Percentiles rank a stretch among this genome's conserved stretches.
phyloP scores from a whole-genome alignment of 2,329 filamentous ascomycete genomes.

The Colletotrichum salicis region DNA sequence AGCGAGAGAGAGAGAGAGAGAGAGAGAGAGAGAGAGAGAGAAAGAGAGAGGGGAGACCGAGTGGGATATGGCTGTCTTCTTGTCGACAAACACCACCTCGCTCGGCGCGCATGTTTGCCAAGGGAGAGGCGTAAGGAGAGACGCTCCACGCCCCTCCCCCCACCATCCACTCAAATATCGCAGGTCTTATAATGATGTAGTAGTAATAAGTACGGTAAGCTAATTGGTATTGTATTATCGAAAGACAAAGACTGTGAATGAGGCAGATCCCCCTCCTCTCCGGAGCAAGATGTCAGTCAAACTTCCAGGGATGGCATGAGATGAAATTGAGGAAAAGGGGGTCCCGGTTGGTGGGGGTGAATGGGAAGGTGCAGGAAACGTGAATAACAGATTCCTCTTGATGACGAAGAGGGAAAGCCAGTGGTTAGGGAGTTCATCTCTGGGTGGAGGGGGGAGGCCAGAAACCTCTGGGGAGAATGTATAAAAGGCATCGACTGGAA shows the following conservation, averaged over 20 bases:
- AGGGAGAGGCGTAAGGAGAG: background rate
- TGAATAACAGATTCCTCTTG: background rate
- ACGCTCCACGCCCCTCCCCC: background rate
- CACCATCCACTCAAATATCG: background rate
- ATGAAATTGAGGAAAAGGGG: background rate
- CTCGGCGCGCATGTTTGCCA: background rate
- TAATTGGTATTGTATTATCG: too few species aligned
- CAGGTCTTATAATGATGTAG: background rate
- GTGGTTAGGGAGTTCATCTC: background rate
- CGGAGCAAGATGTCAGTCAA: background rate
- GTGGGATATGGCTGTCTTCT: too few species aligned
- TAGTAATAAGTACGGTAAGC: too few species aligned
- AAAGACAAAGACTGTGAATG: background rate
- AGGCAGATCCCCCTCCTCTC: background rate
- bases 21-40: too few species aligned
- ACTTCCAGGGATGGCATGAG: background rate
- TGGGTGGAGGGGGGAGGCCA: too few species aligned
- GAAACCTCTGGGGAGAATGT: background rate
- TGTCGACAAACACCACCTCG: too few species aligned
- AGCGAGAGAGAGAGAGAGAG: too few species aligned
- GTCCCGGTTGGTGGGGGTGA: background rate
- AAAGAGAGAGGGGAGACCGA: too few species aligned
- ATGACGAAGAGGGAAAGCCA: background rate
- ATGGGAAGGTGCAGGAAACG: background rate
- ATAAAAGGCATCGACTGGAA: background rate